Base-by-base conservation (phyloP, 1,139 yeast species). In the Candida dubliniensis region DNA sequence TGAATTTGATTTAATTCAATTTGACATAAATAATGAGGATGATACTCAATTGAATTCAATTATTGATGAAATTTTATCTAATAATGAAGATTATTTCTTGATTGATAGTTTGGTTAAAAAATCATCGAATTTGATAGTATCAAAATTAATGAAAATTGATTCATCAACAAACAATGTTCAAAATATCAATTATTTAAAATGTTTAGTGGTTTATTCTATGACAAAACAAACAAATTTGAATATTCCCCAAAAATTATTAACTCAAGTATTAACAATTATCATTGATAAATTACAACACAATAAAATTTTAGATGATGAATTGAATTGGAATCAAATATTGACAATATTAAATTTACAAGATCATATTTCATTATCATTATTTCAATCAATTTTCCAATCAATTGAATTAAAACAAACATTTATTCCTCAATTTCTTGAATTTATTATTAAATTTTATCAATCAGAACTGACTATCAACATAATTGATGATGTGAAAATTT, bases 371-470 rank as follows among this genome's bases (percentile, higher is more conserved):
- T 30, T n/a, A 32, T 24, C 31, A 25, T 11, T 25, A 24, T 25
- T 25, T 12, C 26, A 25, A 15, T 12, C 11, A 26, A 31, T 41
- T 27, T 39, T 45, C 18, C 23, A 41, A 30, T n/a, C 49, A 14
- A 42, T 49, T 10, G 58, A 54, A 6, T 50, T 56, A 34, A 65
- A 64, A 44, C 46, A 52, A 33, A 51, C 64, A 24, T 58, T 62
- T 43, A 57, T 53, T 15, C 55, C 63, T 1, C 63, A 58, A 36
- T 64, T 67, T 47, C 61, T 60, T 4, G 38, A 46, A 1, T 59
- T 66, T 23, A 47, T 65, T 18, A 37, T 33, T 8, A 39, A 36
- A 29, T 32, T 31, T 18, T 18, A 5, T 18, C 23, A 18, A 18
- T 18, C 23, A 18, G 23, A 18, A 18, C n/a, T n/a, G n/a, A 18